Evolutionary conservation across 495 filamentous ascomycete species (phyloP), one percentile per base, ranked within the genome.

Genomic region (Stereocaulon alpinum): DNA sequence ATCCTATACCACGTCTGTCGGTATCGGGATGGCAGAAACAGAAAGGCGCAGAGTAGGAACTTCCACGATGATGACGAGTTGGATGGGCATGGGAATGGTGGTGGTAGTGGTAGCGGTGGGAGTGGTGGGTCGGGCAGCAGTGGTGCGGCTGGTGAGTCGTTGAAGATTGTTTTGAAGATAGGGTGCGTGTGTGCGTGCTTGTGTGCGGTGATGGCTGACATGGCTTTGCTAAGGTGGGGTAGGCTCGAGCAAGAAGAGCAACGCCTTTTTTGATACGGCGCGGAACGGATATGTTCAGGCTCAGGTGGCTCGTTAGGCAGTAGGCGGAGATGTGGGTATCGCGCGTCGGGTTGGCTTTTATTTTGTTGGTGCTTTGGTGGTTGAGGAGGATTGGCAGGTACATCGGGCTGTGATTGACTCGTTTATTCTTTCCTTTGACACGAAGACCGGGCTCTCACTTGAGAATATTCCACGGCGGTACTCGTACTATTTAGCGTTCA

Each of bases 1-100:
- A 74, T 81, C 68, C 62, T 82, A 47, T 82, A 82, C 55, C 79
- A 78, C 61, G 78, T 81, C 20, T 82, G 81, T 67, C 78, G 80
- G 18, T 81, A 79, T 15, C 71, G 80, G 37, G 80, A 82, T 69
- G 76, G 75, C 29, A 68, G 80, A 18, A 82, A 82, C 67, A 78
- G 76, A 67, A 73, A 74, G 20, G 76, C 57, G 5, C 55, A 53
- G 43, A 59, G 55, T 68, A 59, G 63, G 69, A 59, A 76, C 30
- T 66, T 62, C 29, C 63, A 61, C 42, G 63, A 72, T 51, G 74
- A 73, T 52, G 74, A 76, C 60, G 69, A 73, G n/a, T 40, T 63
- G 34, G 32, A 30, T 44, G 69, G 71, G 24, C 24, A 24, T 20
- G 56, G 59, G 4, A 52, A 22, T n/a, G 24, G 29, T 4, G 44